Base-by-base conservation (phyloP, 495 filamentous ascomycete species). In the Aspergillus wentii region DNA sequence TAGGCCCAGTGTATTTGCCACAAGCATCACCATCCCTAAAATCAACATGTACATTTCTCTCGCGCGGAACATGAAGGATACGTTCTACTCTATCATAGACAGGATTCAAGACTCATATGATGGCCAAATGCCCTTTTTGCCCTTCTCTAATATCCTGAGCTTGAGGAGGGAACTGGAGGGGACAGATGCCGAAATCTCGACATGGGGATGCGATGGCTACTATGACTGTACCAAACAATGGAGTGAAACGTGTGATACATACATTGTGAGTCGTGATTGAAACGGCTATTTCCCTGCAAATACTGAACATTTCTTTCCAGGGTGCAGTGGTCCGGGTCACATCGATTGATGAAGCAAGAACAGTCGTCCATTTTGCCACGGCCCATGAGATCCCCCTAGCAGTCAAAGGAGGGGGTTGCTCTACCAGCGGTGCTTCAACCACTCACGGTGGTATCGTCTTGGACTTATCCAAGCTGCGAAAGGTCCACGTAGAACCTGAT, bases 361-460 rank as follows among this genome's bases (percentile, higher is more conserved):
- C 17, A 1, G 52, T 56, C 2, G 29, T 52, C 13, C 5, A 10
- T 9, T 56, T 52, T 35, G 49, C 49, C 15, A 39, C 32, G 8
- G 22, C 33, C 11, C 30, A 51, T 14, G 35, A 36, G 10, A 36
- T 53, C 14, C 32, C 47, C 5, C 44, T 57, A n/a, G 47, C 35
- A 2, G 47, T 57, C 4, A 32, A 43, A 10, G 42, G 30, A 14
- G 50, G 54, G 1, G 41, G 44, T 1, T 43, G 40, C 27, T 39
- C 41, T 10, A 51, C 54, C 0, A 45, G 25, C 10, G 41, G 37
- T 3, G 35, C 47, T 1, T 51, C 50, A 1, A 33, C 43, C 9
- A 38, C 38, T 9, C 33, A 48, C n/a, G 51, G 45, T 10, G 74
- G 72, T 14, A 44, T 78, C 3, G 55, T 75, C 14, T 68, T 80